These are phyloP conservation scores for Crassisporium funariophilum DNA, from an alignment of 768 basidiomycete genomes.

Conservation along the genomic window DNA sequence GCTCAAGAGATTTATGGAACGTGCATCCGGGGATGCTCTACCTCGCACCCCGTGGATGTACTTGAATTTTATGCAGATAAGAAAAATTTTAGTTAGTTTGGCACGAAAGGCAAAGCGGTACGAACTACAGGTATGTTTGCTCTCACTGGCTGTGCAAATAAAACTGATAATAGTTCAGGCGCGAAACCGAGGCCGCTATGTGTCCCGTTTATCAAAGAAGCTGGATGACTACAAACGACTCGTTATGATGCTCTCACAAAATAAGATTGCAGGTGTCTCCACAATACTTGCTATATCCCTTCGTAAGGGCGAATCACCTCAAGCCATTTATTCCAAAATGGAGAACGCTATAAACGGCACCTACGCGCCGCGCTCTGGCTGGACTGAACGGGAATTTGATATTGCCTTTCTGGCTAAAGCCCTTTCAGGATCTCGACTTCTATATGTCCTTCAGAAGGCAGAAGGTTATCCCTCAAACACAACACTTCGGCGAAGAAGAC, in stretches of 20 bases:
- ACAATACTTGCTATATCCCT: conserved; percentile 8
- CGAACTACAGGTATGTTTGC: neutral
- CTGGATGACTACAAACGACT: conserved; percentile 2
- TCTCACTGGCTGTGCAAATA: neutral
- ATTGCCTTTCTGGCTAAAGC: conserved; percentile 25
- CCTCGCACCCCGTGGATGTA: conserved; percentile 5
- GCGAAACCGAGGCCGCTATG: neutral
- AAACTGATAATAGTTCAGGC: neutral
- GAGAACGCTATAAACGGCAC: neutral
- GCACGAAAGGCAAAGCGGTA: neutral
- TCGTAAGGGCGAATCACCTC: conserved; percentile 1
- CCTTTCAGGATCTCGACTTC: conserved; percentile 21
- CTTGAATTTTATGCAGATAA: neutral
- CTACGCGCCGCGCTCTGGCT: conserved; percentile 4
- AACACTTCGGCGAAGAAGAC: conserved; percentile 12
- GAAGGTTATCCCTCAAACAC: conserved; percentile 19
- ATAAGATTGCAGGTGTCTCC: conserved; percentile 12
- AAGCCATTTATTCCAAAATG: neutral
- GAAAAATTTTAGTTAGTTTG: neutral
- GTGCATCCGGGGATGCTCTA: neutral
- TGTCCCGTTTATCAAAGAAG: neutral
- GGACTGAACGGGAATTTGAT: conserved; percentile 21
- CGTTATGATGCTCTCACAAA: conserved; percentile 6
- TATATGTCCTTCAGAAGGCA: conserved; percentile 25
- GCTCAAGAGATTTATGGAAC: neutral